Evolutionary conservation across 495 filamentous ascomycete species (phyloP).

Genomic region (Lophium mytilinum): DNA sequence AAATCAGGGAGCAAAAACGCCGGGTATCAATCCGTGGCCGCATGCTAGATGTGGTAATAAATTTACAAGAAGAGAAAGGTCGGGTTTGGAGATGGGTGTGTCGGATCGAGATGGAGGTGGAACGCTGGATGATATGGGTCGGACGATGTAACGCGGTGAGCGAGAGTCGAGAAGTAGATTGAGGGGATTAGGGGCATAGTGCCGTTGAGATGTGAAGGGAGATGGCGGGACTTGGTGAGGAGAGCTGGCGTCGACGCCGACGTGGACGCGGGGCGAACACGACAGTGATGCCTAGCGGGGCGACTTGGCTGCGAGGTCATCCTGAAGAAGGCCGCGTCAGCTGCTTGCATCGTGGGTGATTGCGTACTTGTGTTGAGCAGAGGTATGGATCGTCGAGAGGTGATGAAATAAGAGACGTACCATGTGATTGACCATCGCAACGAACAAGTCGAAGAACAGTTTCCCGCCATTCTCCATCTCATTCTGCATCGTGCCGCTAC

Average conservation of each 20-base stretch:
- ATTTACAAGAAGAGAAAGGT: not conserved
- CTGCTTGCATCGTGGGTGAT: too few species aligned
- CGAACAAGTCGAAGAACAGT: slow-evolving; percentile 95
- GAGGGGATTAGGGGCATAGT: not conserved
- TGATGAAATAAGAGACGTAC: not conserved
- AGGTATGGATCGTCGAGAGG: not conserved
- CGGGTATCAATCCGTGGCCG: not conserved
- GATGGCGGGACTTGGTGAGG: not conserved
- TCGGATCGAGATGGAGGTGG: not conserved
- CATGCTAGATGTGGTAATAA: not conserved
- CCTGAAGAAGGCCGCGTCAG: not conserved
- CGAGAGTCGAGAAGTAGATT: not conserved
- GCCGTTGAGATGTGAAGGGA: not conserved
- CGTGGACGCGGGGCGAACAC: not conserved
- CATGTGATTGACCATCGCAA: slow-evolving; percentile 93
- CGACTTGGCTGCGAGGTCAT: not conserved
- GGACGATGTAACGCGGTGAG: not conserved
- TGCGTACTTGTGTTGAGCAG: not conserved
- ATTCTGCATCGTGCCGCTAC: slow-evolving; percentile 92
- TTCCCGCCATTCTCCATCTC: slow-evolving; percentile 90
- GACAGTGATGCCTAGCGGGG: not conserved
- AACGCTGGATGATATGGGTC: not conserved
- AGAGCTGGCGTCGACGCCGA: not conserved
- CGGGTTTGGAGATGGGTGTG: not conserved
- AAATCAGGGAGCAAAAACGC: not conserved